These are phyloP conservation scores for Lactifluus volemus DNA, from an alignment of 768 basidiomycete species.

Conservation along the genomic window DNA sequence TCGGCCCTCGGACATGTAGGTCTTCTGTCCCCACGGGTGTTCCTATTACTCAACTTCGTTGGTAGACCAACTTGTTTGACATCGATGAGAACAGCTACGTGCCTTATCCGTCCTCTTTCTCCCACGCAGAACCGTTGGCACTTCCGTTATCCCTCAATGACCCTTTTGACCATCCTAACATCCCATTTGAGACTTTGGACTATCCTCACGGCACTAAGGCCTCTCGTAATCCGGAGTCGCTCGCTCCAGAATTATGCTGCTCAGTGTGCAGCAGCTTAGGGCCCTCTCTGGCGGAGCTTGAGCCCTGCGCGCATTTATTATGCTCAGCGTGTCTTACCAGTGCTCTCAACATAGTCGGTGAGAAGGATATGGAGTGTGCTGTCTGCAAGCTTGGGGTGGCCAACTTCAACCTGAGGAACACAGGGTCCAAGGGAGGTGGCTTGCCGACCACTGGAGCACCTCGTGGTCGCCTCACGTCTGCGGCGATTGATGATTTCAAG, in stretches of 20 bases:
- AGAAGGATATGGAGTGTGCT: conserved; percentile 81
- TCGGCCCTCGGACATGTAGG: conserved; percentile 35
- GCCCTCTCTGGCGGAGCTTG: conserved; percentile 51
- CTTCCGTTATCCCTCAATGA: conserved; percentile 33
- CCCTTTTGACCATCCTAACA: conserved; percentile 32
- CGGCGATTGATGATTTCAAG: conserved; percentile 20
- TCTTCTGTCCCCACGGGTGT: conserved; percentile 2
- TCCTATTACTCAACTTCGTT: conserved; percentile 22
- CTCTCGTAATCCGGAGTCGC: conserved; percentile 20
- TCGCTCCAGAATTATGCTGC: conserved; percentile 33
- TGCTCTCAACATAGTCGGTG: conserved; percentile 81
- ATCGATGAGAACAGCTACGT: conserved; percentile 67
- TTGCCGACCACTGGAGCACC: conserved; percentile 13
- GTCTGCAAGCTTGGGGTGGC: conserved; percentile 64
- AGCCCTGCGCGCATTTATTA: conserved; percentile 67
- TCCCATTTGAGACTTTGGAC: conserved; percentile 21
- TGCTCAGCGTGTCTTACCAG: conserved; percentile 80
- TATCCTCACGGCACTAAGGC: conserved; percentile 24
- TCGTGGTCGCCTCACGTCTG: conserved; percentile 19
- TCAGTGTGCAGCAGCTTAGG: conserved; percentile 52
- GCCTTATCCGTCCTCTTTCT: conserved; percentile 33
- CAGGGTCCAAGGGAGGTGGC: conserved; percentile 23
- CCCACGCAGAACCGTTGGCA: conserved; percentile 25
- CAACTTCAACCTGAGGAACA: conserved; percentile 40
- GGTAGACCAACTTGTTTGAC: conserved; percentile 50